Conservation (phyloP, 805 yeast genomes). For the Ogataea minuta region DNA sequence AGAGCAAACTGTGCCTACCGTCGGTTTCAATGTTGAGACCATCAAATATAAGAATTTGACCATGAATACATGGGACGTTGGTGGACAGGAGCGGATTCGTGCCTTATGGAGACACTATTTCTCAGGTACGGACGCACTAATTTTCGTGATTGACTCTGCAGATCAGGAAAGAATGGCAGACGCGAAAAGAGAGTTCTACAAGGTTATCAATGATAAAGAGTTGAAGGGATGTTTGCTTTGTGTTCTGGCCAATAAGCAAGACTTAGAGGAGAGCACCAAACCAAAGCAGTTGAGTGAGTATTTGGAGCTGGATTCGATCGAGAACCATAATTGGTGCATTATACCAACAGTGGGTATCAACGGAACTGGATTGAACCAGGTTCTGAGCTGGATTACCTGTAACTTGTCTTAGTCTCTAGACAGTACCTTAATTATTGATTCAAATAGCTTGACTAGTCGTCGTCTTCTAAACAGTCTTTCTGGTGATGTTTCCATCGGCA, state of each 20-base stretch:
- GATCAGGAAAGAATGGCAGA: constrained; percentile 72
- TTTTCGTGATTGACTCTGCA: constrained; percentile 84
- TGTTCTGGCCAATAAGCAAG: constrained; percentile 89
- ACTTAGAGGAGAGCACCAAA: constrained; percentile 64
- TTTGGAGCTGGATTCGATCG: constrained; percentile 57
- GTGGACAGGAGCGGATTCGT: constrained; percentile 91
- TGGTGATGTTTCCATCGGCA: constrained; percentile 54
- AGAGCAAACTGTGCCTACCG: constrained; percentile 83
- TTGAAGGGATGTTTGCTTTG: constrained; percentile 75
- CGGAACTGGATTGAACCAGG: constrained; percentile 88
- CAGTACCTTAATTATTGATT: neutral
- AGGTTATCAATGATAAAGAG: constrained; percentile 80
- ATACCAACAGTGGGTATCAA: constrained; percentile 87
- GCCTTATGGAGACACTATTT: constrained; percentile 95
- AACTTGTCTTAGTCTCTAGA: constrained; percentile 33
- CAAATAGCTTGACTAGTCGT: neutral
- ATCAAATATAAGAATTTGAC: constrained; percentile 43
- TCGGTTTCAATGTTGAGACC: constrained; percentile 85
- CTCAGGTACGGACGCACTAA: constrained; percentile 88
- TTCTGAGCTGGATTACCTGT: constrained; percentile 79
- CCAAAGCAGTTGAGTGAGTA: constrained; percentile 78
- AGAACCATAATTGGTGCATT: constrained; percentile 83
- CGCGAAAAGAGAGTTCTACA: constrained; percentile 71
- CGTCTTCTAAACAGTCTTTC: constrained; percentile 37
- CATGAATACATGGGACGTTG: constrained; percentile 80